These are phyloP conservation scores for Canavalia ensiformis DNA, from an alignment of 306 rosid genomes.

Conservation along the genomic window DNA sequence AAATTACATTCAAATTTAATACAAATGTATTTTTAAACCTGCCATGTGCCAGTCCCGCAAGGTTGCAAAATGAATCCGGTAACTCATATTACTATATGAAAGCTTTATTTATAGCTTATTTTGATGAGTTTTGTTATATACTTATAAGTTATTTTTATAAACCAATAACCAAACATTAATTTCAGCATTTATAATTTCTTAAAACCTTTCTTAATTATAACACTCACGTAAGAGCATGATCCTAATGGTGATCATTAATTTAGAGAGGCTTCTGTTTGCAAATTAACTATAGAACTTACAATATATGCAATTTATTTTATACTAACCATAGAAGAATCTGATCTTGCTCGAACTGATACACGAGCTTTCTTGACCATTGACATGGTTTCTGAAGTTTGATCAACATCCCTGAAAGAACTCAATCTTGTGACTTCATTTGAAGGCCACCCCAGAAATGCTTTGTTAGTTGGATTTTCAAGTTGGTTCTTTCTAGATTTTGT, in stretches of 20 bases:
- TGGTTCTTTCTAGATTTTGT: background rate
- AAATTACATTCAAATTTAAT: too few species aligned
- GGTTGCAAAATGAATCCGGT: too few species aligned
- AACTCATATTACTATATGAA: too few species aligned
- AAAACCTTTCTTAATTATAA: background rate
- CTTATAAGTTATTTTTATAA: background rate
- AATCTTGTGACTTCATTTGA: slow-evolving; percentile 47
- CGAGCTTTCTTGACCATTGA: slow-evolving; percentile 71
- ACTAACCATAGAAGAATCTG: slow-evolving; percentile 64
- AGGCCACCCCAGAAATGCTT: slow-evolving; percentile 44
- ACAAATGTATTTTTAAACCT: too few species aligned
- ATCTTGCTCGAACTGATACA: slow-evolving; percentile 66
- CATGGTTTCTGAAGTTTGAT: slow-evolving; percentile 57
- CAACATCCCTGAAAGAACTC: slow-evolving; percentile 36
- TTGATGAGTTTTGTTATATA: too few species aligned
- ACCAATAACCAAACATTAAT: background rate
- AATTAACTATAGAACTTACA: background rate
- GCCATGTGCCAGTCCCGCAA: too few species aligned
- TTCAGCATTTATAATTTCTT: background rate
- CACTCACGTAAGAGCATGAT: background rate
- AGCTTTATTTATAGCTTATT: too few species aligned
- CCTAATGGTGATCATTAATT: background rate
- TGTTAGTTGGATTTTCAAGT: background rate
- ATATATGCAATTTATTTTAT: background rate
- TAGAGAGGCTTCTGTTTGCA: background rate